Base-by-base conservation (phyloP, 176 grass and related monocot genomes). In the Hyparrhenia diplandra region DNA sequence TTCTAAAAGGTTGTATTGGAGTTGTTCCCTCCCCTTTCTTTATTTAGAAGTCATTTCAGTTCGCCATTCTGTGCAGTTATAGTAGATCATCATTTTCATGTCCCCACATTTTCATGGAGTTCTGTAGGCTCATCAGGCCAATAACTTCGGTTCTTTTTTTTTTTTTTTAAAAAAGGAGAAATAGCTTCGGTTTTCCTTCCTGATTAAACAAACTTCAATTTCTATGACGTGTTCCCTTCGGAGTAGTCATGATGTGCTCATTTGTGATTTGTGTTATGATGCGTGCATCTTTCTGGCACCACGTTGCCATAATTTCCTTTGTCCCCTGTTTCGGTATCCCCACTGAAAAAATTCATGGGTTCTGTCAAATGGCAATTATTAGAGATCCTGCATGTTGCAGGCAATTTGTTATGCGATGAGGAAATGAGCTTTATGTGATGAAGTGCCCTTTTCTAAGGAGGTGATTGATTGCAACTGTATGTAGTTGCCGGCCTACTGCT, bases 391-490 rank as follows among this genome's bases (percentile, higher is more conserved):
- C 32, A 13, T 62, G 62, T 2, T 52, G 32, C 18, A 61, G 58
- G 35, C 69, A 13, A 69, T 21, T 75, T 31, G 14, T 76, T 64
- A n/a, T 40, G 69, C 41, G 3, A 67, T 70, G 76, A 42, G 18
- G 25, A 41, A 74, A 76, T 27, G 28, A 27, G 34, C 17, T 69
- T 14, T 31, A 74, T 60, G 21, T 64, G 63, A 36, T 76, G 71
- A 66, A 64, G 14, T 45, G 42, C 25, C 4, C 13, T 64, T 43
- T 54, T 76, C 29, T 41, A 27, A 4, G 45, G 25, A 43, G 65
- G 34, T 29, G 25, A n/a, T 77, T 67, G 16, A 71, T 74, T 80
- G 69, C 70, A 43, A 79, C 31, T 75, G 64, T 75, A 74, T 34
- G n/a, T 12, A 35, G 20, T 11, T 9, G 58, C 75, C 37, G 39